phyloP scores from a whole-genome alignment of 2,329 filamentous ascomycete genomes.

The Elsinoe batatas region DNA sequence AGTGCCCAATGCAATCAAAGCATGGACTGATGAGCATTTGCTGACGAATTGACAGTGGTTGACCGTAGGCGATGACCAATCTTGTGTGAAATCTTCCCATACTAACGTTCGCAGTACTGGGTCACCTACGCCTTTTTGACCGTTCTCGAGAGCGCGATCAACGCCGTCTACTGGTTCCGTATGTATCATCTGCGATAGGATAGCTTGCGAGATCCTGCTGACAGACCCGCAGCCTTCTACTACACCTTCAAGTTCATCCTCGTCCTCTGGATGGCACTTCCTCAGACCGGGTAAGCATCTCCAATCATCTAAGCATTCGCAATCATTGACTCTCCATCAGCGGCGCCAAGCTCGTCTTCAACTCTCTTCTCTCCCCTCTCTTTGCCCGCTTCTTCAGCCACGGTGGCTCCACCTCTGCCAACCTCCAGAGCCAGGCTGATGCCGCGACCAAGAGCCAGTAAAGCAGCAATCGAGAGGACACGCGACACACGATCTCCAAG shows the following conservation, averaged over 20 bases:
- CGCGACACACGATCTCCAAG: conserved; percentile 13
- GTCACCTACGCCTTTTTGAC: conserved; percentile 76
- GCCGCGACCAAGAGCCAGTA: conserved; percentile 38
- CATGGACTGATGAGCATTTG: conserved; percentile 27
- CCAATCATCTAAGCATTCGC: not conserved
- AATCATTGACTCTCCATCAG: too few species aligned
- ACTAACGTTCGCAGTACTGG: conserved; percentile 55
- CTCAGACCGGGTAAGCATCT: conserved; percentile 75
- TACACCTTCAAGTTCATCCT: conserved; percentile 99
- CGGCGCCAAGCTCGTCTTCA: conserved; percentile 93
- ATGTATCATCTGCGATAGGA: conserved; percentile 18
- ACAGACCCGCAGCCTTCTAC: conserved; percentile 63
- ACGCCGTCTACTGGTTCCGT: conserved; percentile 82
- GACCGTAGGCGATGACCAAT: conserved; percentile 34
- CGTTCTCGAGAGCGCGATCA: conserved; percentile 71
- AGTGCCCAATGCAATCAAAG: conserved; percentile 25
- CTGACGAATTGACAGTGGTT: conserved; percentile 46
- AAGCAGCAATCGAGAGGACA: conserved; percentile 25
- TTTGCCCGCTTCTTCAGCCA: conserved; percentile 82
- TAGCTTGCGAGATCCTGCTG: conserved; percentile 14
- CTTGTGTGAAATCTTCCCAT: conserved; percentile 4
- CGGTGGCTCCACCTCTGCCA: conserved; percentile 64
- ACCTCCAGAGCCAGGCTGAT: conserved; percentile 82
- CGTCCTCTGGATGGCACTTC: conserved; percentile 94
- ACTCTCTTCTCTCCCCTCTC: conserved; percentile 84